phyloP scores from a whole-genome alignment of 2,329 filamentous ascomycete genomes.

The Cryoendolithus antarcticus region DNA sequence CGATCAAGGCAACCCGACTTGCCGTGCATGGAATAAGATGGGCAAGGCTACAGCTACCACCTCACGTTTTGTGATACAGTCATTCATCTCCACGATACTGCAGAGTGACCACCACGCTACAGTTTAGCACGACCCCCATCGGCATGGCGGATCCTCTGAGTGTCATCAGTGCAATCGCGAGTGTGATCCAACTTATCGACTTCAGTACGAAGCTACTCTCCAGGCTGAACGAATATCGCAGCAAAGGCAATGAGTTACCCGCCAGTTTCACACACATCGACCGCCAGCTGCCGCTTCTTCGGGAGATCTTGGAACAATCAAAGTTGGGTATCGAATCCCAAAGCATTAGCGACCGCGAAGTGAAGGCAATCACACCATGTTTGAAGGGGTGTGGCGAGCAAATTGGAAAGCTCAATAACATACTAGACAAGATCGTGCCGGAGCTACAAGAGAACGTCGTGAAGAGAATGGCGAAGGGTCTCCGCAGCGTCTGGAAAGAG shows the following conservation, averaged over 20 bases:
- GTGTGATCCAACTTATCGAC: slow-evolving; percentile 2
- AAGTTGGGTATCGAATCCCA: background rate
- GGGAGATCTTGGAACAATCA: background rate
- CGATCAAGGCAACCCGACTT: too few species aligned
- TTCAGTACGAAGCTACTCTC: slow-evolving; percentile 1
- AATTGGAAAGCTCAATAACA: background rate
- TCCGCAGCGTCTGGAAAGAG: background rate
- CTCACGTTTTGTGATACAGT: too few species aligned
- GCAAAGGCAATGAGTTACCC: slow-evolving; percentile 2
- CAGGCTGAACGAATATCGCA: slow-evolving; percentile 3
- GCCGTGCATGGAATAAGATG: too few species aligned
- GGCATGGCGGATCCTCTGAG: slow-evolving; percentile 2
- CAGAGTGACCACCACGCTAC: too few species aligned
- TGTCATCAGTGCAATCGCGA: slow-evolving; percentile 1
- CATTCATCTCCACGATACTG: too few species aligned
- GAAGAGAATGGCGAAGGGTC: background rate
- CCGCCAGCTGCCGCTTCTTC: slow-evolving; percentile 2
- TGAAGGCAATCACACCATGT: background rate
- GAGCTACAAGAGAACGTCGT: background rate
- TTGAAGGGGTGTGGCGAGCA: slow-evolving; percentile 1
- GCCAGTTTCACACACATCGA: slow-evolving; percentile 1
- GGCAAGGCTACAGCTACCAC: too few species aligned
- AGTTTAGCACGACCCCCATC: too few species aligned
- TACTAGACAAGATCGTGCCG: background rate
- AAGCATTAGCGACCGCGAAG: background rate